A percentile compares a stretch with the other conserved stretches of the same genome.
phyloP scores from a whole-genome alignment of 495 filamentous ascomycete genomes.

The Peziza echinospora region DNA sequence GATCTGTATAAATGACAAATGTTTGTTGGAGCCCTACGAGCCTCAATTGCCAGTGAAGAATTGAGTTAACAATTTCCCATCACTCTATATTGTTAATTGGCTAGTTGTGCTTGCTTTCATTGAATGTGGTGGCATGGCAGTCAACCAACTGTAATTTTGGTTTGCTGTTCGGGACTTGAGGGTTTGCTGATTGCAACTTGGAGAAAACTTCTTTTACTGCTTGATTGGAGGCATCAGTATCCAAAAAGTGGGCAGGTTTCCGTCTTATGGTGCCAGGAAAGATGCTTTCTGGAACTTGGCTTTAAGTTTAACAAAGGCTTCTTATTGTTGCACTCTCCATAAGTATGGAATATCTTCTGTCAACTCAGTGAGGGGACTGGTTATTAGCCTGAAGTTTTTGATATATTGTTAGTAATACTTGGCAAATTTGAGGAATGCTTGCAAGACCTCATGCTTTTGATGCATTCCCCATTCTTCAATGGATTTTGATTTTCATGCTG shows the following conservation, averaged over 20 bases:
- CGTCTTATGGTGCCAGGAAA: not conserved
- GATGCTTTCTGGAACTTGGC: not conserved
- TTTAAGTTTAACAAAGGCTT: not conserved
- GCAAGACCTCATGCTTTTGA: conserved; percentile 7
- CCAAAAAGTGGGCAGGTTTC: not conserved
- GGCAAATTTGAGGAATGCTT: conserved; percentile 10
- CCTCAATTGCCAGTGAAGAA: not conserved
- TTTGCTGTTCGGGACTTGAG: not conserved
- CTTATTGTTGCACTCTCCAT: not conserved
- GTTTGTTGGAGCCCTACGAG: not conserved
- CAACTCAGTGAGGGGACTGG: conserved; percentile 2
- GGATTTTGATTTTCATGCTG: not conserved
- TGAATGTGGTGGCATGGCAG: not conserved
- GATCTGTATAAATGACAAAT: not conserved
- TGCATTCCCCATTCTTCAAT: conserved; percentile 5
- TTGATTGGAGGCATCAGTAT: not conserved
- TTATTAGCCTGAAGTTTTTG: not conserved
- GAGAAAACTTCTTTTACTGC: not conserved
- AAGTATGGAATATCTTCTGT: not conserved
- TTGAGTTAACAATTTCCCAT: not conserved
- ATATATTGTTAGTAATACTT: conserved; percentile 10
- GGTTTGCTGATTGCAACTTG: not conserved
- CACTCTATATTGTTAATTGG: not conserved
- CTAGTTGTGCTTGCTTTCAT: not conserved
- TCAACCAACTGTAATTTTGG: not conserved